Evolutionary conservation across 768 basidiomycete species (phyloP).

Genomic region (Amanita inopinata): DNA sequence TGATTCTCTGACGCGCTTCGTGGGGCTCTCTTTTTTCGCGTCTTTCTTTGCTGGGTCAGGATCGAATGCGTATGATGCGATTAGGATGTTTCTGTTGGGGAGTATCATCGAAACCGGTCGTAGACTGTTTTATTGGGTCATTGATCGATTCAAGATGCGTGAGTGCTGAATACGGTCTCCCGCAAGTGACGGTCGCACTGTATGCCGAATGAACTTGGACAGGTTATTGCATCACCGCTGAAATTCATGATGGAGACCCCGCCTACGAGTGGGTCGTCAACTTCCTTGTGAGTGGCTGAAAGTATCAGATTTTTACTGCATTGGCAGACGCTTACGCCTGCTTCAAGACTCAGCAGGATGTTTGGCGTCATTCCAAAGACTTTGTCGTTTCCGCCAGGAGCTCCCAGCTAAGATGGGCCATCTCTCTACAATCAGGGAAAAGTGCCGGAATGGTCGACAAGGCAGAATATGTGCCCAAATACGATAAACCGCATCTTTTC

Average conservation of each 20-base stretch:
- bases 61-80: slow-evolving; percentile 17
- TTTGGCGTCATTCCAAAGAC: slow-evolving; percentile 33
- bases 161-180: slow-evolving; percentile 11
- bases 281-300: slow-evolving; percentile 28
- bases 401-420: slow-evolving; percentile 29
- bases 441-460: no score
- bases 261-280: slow-evolving; percentile 40
- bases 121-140: slow-evolving; percentile 20
- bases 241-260: slow-evolving; percentile 37
- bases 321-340: neutral
- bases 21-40: slow-evolving; percentile 28
- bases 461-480: slow-evolving; percentile 32
- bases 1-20: slow-evolving; percentile 17
- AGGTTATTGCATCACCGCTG: slow-evolving; percentile 37
- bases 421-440: slow-evolving; percentile 17
- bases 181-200: neutral
- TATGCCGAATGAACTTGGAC: neutral
- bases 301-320: neutral
- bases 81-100: slow-evolving; percentile 23
- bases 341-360: slow-evolving; percentile 35
- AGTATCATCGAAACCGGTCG: slow-evolving; percentile 30
- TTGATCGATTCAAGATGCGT: slow-evolving; percentile 30
- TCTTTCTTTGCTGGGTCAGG: slow-evolving; percentile 16
- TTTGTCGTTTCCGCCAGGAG: slow-evolving; percentile 30
- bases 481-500: slow-evolving; percentile 29